Base-by-base conservation (phyloP, 306 rosid genomes). In the Echinosophora koreensis region DNA sequence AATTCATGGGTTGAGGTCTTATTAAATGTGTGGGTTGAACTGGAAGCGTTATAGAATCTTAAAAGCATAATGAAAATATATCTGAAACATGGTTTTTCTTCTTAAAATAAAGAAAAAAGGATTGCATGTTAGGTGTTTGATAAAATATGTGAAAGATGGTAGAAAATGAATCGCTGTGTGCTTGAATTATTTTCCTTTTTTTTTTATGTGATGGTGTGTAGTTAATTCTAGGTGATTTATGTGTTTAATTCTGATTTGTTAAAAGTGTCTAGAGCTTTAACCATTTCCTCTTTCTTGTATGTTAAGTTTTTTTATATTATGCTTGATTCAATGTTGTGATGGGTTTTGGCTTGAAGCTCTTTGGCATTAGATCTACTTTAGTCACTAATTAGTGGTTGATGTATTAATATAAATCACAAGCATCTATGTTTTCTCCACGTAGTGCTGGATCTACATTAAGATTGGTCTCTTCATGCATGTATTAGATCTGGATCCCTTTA, bases 401-500 rank as follows among this genome's bases (percentile, higher is more conserved):
- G 1, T 15, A 41, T 66, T 27, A 35, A 44, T 71, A n/a, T 30
- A 68, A 62, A 65, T 77, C 18, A 16, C 39, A 51, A 14, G 66
- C 32, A 27, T 54, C 27, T 67, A 1, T 44, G n/a, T 58, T 32
- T 11, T 11, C 54, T 41, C 2, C 15, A 44, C 30, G 39, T 27
- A 54, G 17, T 74, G 77, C 46, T 55, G 69, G 90, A 85, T 88
- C 85, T 84, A 39, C 18, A 47, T 14, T 60, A n/a, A 15, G n/a
- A n/a, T 76, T 73, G 77, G 13, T 68, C 57, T 54, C 2, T 83
- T 84, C 47, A 39, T 56, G 46, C 32, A 39, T 55, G 63, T 44
- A 34, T 66, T 88, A 74, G 85, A 84, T 88, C 92, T 49, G 71
- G 61, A 52, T 71, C 28, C 52, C 35, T 68, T 7, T 69, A 9